Percentiles rank a stretch among this genome's conserved stretches.
phyloP scores from a whole-genome alignment of 345 rosid species.

The Fremontodendron californicum region DNA sequence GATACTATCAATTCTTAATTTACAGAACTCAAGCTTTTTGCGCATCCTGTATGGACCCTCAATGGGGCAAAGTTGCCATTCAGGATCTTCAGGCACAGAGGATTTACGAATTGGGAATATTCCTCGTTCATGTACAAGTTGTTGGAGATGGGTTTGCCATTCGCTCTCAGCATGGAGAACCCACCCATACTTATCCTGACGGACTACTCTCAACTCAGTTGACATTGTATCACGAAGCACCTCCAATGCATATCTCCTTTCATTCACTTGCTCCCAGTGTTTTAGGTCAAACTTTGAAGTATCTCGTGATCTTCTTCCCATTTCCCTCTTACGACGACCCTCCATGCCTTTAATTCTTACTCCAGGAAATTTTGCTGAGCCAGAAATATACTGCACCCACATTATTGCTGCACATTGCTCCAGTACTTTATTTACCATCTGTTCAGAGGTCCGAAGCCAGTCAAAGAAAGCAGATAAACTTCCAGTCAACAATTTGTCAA shows the following conservation, averaged over 20 bases:
- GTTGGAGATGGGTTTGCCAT: constrained; percentile 96
- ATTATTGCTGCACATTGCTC: constrained; percentile 95
- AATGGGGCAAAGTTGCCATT: constrained; percentile 99
- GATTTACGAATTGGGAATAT: constrained; percentile 78
- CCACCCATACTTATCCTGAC: constrained; percentile 99
- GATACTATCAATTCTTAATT: constrained; percentile 69
- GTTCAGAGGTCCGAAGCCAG: constrained; percentile 84
- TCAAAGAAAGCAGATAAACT: constrained; percentile 66
- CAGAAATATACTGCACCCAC: constrained; percentile 94
- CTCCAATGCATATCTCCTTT: constrained; percentile 91
- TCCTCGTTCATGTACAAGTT: constrained; percentile 96
- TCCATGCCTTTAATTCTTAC: constrained; percentile 92
- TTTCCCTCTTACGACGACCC: constrained; percentile 87
- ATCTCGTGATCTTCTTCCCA: constrained; percentile 87
- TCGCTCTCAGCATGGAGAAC: constrained; percentile 99
- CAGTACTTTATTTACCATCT: constrained; percentile 70
- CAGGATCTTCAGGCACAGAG: constrained; percentile 54
- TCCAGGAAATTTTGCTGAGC: constrained; percentile 90
- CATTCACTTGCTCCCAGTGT: constrained; percentile 94
- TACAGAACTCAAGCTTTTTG: constrained; percentile 90
- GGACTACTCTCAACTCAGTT: constrained; percentile 95
- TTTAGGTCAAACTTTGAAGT: constrained; percentile 65
- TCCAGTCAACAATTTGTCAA: constrained; percentile 86
- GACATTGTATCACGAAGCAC: constrained; percentile 94
- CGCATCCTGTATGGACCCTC: constrained; percentile 99